Evolutionary conservation across 2,329 filamentous ascomycete genomes (phyloP).

Genomic region (Microsporum audouinii): DNA sequence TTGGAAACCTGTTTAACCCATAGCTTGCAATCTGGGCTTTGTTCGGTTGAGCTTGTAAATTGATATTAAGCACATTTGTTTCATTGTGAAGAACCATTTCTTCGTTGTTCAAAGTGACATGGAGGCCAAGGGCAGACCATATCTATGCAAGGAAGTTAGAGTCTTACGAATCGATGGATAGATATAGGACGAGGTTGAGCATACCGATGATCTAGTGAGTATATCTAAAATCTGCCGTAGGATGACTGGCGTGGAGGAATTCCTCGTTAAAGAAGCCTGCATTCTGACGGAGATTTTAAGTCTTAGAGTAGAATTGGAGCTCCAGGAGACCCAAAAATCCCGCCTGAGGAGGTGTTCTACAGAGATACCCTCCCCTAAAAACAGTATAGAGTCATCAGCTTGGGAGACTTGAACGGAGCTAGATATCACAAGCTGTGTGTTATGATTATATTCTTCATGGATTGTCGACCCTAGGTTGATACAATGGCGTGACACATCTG

Average conservation of each 20-base stretch:
- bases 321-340: slow-evolving; percentile 22
- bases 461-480: slow-evolving; percentile 9
- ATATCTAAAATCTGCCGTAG: slow-evolving; percentile 14
- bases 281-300: slow-evolving; percentile 20
- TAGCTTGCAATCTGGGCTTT: neutral
- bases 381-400: neutral
- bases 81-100: neutral
- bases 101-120: neutral
- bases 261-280: slow-evolving; percentile 1
- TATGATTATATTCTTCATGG: slow-evolving; percentile 11
- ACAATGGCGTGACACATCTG: neutral
- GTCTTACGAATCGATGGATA: neutral
- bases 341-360: slow-evolving; percentile 7
- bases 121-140: neutral
- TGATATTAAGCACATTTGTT: neutral
- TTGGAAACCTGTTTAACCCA: slow-evolving; percentile 1
- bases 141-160: neutral
- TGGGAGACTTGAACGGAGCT: slow-evolving; percentile 15
- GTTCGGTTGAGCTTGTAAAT: slow-evolving; percentile 8
- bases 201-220: slow-evolving; percentile 20
- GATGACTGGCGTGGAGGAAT: neutral
- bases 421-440: slow-evolving; percentile 15
- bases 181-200: slow-evolving; percentile 6
- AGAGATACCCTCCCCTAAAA: neutral
- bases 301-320: slow-evolving; percentile 13